Conservation (phyloP, 495 filamentous ascomycete genomes). For the Saxispiralis lemnorum region DNA sequence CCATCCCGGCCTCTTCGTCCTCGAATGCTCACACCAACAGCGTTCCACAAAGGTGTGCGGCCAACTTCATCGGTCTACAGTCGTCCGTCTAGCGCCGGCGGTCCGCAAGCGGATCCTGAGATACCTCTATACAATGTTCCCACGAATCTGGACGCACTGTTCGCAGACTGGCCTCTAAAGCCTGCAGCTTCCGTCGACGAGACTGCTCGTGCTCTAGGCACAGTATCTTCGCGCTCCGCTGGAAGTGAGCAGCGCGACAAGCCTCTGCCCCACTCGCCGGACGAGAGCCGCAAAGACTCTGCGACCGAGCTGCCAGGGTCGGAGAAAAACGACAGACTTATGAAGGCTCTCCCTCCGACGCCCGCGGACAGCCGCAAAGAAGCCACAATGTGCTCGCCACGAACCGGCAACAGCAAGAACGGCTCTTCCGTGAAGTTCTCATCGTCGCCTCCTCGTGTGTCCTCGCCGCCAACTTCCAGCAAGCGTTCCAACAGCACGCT, state of each 20-base stretch:
- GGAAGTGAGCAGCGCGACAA: background rate
- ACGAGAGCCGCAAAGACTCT: constrained; percentile 1
- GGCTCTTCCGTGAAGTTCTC: constrained; percentile 1
- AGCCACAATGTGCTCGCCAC: background rate
- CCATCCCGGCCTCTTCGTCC: no score
- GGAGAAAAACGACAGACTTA: no score
- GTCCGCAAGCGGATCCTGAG: no score
- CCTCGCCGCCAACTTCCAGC: background rate
- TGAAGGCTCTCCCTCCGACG: no score
- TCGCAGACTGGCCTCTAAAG: constrained; percentile 3
- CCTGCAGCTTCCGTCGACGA: background rate
- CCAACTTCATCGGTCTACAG: constrained; percentile 10
- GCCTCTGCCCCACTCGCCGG: background rate
- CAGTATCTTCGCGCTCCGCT: background rate
- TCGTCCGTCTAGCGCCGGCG: constrained; percentile 4
- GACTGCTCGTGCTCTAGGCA: no score
- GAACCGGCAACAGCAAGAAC: background rate
- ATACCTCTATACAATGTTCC: no score
- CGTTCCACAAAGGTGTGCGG: no score
- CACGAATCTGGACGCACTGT: background rate
- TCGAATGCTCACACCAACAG: no score
- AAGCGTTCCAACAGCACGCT: constrained; percentile 6
- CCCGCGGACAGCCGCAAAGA: no score
- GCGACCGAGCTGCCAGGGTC: background rate
- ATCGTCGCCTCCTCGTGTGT: constrained; percentile 1